Evolutionary conservation across 2,329 filamentous ascomycete genomes (phyloP).

Genomic region (Ploettnerulaceae sp.): DNA sequence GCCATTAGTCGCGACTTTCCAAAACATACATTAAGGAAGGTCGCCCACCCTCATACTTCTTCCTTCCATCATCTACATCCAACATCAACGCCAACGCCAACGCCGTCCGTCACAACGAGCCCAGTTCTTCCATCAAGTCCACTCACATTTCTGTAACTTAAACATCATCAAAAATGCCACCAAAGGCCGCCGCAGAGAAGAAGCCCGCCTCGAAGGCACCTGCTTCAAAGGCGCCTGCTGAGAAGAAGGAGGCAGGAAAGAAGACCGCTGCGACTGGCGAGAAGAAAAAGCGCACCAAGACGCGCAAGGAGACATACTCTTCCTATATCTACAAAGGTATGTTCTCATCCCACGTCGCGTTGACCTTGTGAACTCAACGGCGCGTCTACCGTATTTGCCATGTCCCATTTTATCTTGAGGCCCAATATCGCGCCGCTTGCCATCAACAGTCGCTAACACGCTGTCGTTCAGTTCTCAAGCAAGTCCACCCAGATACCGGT

Average conservation of each 20-base stretch:
- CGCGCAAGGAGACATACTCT: conserved; percentile 99
- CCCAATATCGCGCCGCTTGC: conserved; percentile 16
- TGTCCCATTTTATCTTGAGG: neutral
- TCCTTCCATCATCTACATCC: conserved; percentile 5
- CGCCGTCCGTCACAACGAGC: neutral
- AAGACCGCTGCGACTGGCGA: conserved; percentile 95
- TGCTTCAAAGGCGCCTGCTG: conserved; percentile 76
- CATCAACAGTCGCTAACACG: conserved; percentile 36
- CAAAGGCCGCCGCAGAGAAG: conserved; percentile 91
- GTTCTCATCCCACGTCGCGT: conserved; percentile 33
- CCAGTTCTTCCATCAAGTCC: conserved; percentile 7
- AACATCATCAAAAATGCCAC: conserved; percentile 70
- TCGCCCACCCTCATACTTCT: conserved; percentile 2
- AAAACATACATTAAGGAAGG: no score
- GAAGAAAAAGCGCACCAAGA: conserved; percentile 99
- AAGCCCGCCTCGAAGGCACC: conserved; percentile 97
- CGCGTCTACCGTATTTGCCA: conserved; percentile 20
- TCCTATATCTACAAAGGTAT: conserved; percentile 99
- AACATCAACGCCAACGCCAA: neutral
- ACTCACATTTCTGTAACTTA: conserved; percentile 32
- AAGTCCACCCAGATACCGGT: conserved; percentile 99
- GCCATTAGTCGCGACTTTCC: no score
- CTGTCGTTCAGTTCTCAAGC: conserved; percentile 77
- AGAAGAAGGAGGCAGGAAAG: conserved; percentile 99
- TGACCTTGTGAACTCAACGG: conserved; percentile 10